A percentile compares a stretch with the other conserved stretches of the same genome.
phyloP scores from a whole-genome alignment of 306 rosid species.

The Sicyos edulis region DNA sequence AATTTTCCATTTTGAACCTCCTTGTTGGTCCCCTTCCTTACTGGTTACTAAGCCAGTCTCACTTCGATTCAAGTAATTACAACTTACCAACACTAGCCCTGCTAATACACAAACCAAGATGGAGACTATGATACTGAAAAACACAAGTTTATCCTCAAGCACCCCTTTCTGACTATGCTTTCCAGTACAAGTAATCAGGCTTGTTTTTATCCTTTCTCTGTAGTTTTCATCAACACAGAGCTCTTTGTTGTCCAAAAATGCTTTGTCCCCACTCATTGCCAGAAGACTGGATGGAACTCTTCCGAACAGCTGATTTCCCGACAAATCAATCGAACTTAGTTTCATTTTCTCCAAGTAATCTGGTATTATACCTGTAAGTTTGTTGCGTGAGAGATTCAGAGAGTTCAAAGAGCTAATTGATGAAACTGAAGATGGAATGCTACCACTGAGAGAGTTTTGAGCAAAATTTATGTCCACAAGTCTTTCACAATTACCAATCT shows the following conservation, averaged over 20 bases:
- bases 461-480: conserved; percentile 81
- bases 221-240: conserved; percentile 57
- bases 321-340: conserved; percentile 76
- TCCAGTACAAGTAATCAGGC: conserved; percentile 40
- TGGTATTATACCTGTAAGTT: conserved; percentile 64
- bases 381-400: conserved; percentile 63
- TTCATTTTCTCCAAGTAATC: conserved; percentile 53
- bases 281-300: conserved; percentile 57
- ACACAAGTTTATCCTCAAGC: conserved; percentile 35
- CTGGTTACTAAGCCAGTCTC: conserved; percentile 25
- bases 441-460: conserved; percentile 56
- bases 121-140: conserved; percentile 44
- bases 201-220: conserved; percentile 33
- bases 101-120: conserved; percentile 40
- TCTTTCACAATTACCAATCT: conserved; percentile 58
- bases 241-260: conserved; percentile 58
- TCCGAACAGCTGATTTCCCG: conserved; percentile 63
- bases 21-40: conserved; percentile 34
- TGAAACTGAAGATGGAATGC: conserved; percentile 59
- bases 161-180: conserved; percentile 28
- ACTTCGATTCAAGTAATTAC: conserved; percentile 40
- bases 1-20: conserved; percentile 56
- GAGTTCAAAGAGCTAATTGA: conserved; percentile 70
- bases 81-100: conserved; percentile 41
- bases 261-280: conserved; percentile 62